Base-by-base conservation (phyloP, 2,329 filamentous ascomycete species). In the Penicillium sp. region DNA sequence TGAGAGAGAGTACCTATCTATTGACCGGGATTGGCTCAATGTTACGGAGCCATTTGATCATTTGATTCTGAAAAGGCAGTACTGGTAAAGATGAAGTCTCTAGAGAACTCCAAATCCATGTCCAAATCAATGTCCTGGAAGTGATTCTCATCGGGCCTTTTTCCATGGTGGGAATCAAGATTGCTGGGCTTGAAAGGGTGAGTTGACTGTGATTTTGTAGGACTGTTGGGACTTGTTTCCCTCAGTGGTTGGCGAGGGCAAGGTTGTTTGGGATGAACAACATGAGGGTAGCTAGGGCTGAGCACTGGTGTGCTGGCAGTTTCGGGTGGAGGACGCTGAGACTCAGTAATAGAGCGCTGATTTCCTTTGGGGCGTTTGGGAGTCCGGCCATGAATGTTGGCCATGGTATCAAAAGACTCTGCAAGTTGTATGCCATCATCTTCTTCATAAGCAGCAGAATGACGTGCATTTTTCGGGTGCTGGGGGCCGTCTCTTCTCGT, bases 101-200 rank as follows among this genome's bases (percentile, higher is more conserved):
- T 64, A 0, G 60, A 59, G 36, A 63, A 64, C 31, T 67, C 64
- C 36, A 64, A 30, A 25, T 62, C 57, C 54, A 61, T 54, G 33
- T 61, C 59, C 37, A 64, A 37, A 33, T 64, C 56, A n/a, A 65
- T 26, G 21, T 50, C 45, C 13, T 58, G 54, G 13, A 64, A 36
- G 14, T 46, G 48, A 20, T 58, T 53, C 8, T 51, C 51, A 18
- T 56, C 50, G n/a, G 29, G 9, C 21, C 42, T 36, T 4, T 23
- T 35, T 3, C 27, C 27, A 27, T n/a, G n/a, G n/a, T n/a, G n/a
- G n/a, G n/a, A n/a, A n/a, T 36, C 33, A 4, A 28, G 8, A 33
- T 42, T 46, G 11, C 33, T 47, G 4, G 42, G 36, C 27, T 53
- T 45, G 2, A 43, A 45, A 10, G 18, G 26, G 29, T 30, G 37